Base-by-base conservation (phyloP, 306 rosid genomes). In the Fragaria vesca region DNA sequence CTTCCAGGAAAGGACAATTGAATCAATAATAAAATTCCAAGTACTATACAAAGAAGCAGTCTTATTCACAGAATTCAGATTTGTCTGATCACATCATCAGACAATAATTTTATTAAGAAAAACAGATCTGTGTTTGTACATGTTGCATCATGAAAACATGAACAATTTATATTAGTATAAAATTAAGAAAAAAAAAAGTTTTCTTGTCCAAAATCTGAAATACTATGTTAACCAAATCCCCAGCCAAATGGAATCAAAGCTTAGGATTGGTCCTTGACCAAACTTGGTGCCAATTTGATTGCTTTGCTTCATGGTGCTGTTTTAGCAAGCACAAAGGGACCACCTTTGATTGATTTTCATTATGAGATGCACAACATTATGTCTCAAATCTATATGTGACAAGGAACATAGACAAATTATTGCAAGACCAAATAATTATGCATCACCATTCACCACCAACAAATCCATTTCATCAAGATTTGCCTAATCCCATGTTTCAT, bases 1-100 rank as follows among this genome's bases (percentile, higher is more conserved):
- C 86, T 76, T 78, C 52, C 67, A 32, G 15, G 20, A 5, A 13
- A 48, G 30, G 54, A 79, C 69, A 78, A 77, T 12, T 26, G 28
- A 18, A 51, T 46, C 71, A 42, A 71, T 8, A 13, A 24, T 13
- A 66, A 17, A 51, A 51, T 36, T 54, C 13, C 18, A 61, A 26
- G 69, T 32, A 10, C 63, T 4, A 46, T 24, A 71, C 71, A 2
- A 70, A n/a, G 71, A 36, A 9, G 21, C 36, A 28, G 48, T 62
- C 78, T 40, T 28, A 30, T 12, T 46, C 71, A 12, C 1, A 50
- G 78, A 74, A n/a, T 60, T 60, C 57, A 74, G 40, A 58, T 60
- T 60, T 43, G 69, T 74, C 18, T 2, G 42, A 58, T 73, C 38
- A 40, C 8, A 36, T 52, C 30, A 72, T 32, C 62, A 11, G 47